Conservation (phyloP, 1,284 basidiomycete species). For the Irpex lacteus region DNA sequence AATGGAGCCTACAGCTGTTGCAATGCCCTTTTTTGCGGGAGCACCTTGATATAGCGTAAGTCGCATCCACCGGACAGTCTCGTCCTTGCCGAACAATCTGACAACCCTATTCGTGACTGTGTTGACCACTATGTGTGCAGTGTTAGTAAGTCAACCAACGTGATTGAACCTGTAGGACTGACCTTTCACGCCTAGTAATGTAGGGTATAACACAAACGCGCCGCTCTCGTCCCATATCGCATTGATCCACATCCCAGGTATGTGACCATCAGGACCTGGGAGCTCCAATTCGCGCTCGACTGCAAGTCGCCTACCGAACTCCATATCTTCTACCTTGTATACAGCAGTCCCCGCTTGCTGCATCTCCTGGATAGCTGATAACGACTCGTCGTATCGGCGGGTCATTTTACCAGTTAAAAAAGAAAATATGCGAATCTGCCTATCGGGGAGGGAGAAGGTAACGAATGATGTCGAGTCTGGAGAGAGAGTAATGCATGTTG, state of each 20-base stretch:
- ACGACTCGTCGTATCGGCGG: conserved; percentile 93
- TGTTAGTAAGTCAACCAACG: too few relatives aligned
- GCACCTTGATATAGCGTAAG: conserved; percentile 91
- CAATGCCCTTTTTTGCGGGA: conserved; percentile 63
- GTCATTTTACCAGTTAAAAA: conserved; percentile 89
- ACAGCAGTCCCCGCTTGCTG: conserved; percentile 91
- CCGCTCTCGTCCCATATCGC: conserved; percentile 98
- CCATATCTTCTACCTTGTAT: conserved; percentile 97
- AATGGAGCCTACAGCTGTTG: too few relatives aligned
- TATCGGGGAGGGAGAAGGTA: conserved; percentile 89
- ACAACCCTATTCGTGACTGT: conserved; percentile 88
- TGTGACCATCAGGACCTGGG: conserved; percentile 64
- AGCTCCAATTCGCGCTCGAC: conserved; percentile 90
- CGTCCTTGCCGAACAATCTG: conserved; percentile 90
- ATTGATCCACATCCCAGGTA: conserved; percentile 76
- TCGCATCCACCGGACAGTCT: conserved; percentile 89
- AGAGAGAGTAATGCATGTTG: conserved; percentile 89
- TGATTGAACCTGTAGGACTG: neutral
- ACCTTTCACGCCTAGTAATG: conserved; percentile 95
- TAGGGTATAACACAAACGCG: conserved; percentile 90
- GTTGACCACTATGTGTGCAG: too few relatives aligned
- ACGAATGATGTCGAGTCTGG: conserved; percentile 87
- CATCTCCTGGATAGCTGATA: conserved; percentile 94
- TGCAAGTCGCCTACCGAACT: conserved; percentile 95
- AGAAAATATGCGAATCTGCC: conserved; percentile 91